Conservation (phyloP, 2,329 filamentous ascomycete genomes). For the Dactylellina parvicollis region DNA sequence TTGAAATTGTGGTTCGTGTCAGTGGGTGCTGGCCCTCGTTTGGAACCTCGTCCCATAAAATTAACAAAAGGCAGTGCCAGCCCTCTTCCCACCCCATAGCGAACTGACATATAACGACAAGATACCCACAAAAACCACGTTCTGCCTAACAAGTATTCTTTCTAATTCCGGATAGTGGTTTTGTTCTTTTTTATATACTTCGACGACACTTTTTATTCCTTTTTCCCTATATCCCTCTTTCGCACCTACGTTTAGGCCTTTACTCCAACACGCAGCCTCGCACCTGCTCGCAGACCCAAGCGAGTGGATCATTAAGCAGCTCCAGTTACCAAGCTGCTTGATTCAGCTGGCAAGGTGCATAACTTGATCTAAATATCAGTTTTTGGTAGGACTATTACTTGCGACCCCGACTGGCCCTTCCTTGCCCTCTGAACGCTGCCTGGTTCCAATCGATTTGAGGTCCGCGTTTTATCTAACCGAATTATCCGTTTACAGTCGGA, state of each 20-base stretch:
- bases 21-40: conserved; percentile 21
- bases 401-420: conserved; percentile 41
- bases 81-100: conserved; percentile 43
- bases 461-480: conserved; percentile 54
- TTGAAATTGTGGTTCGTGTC: conserved; percentile 51
- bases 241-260: conserved; percentile 38
- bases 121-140: conserved; percentile 54
- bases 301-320: conserved; percentile 42
- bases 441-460: conserved; percentile 48
- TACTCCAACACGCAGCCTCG: conserved; percentile 40
- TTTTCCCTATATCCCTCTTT: conserved; percentile 32
- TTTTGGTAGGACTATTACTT: conserved; percentile 48
- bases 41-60: conserved; percentile 43
- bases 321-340: conserved; percentile 26
- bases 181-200: conserved; percentile 39
- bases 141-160: conserved; percentile 53
- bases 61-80: conserved; percentile 49
- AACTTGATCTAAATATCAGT: conserved; percentile 46
- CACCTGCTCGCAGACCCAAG: conserved; percentile 39
- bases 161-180: conserved; percentile 54
- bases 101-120: conserved; percentile 54
- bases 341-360: conserved; percentile 46
- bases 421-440: conserved; percentile 28
- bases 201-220: conserved; percentile 42
- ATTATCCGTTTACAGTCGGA: conserved; percentile 51